Conservation (phyloP, 257 asterid genomes). For the Jacaranda copaia region DNA sequence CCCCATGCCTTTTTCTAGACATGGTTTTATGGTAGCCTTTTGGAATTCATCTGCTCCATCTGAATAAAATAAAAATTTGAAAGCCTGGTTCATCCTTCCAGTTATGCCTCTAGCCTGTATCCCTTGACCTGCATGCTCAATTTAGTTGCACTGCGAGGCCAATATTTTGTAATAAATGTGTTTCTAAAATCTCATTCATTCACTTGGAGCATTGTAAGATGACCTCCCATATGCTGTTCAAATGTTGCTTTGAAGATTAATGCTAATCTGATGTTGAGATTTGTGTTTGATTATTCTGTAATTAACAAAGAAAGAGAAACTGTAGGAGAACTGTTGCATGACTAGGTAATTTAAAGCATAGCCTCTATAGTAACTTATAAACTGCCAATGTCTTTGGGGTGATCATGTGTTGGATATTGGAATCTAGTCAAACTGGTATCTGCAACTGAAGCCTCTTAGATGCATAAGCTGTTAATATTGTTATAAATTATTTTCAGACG, state of each 20-base stretch:
- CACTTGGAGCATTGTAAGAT: constrained; percentile 4
- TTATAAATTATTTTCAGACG: not conserved
- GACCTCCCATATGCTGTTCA: not conserved
- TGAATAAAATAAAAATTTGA: not conserved
- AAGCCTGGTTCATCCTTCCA: not conserved
- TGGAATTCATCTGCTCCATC: not conserved
- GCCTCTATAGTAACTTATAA: not conserved
- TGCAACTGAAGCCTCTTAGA: not conserved
- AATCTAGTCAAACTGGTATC: constrained; percentile 6
- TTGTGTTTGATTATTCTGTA: not conserved
- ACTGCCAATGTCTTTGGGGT: constrained; percentile 9
- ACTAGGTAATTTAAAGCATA: not conserved
- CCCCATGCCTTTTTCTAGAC: not conserved
- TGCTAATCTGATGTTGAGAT: not conserved
- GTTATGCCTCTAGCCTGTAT: constrained; percentile 9
- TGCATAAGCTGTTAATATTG: not conserved
- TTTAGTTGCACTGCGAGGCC: not conserved
- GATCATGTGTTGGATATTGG: constrained; percentile 4
- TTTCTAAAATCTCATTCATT: not conserved
- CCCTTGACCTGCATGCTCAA: not conserved
- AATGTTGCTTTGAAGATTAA: not conserved
- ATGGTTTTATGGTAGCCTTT: constrained; percentile 21
- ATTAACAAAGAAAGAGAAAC: not conserved
- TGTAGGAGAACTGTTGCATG: constrained; percentile 4
- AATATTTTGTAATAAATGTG: not conserved